Percentiles rank a stretch among this genome's conserved stretches.
Conservation (phyloP, 164 flowering plant genomes). For the Vitis labrusca region DNA sequence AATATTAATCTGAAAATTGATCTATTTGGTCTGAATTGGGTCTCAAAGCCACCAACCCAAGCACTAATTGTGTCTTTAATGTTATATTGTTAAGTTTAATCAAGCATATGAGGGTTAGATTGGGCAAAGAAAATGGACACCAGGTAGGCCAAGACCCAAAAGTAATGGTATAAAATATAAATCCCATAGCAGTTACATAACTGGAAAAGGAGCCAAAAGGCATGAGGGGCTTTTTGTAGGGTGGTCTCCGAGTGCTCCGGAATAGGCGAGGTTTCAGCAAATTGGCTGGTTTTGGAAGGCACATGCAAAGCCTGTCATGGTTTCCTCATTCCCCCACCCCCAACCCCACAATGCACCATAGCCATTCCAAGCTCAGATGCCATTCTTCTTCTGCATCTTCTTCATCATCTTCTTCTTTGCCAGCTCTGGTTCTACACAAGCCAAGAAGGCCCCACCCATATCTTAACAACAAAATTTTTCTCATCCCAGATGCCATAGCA, state of each 20-base stretch:
- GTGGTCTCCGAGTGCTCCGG: slow-evolving; percentile 8
- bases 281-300: slow-evolving; percentile 20
- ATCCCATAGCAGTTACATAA: too few species aligned
- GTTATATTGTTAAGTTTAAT: too few species aligned
- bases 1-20: too few species aligned
- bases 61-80: too few species aligned
- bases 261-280: slow-evolving; percentile 21
- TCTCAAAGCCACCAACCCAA: too few species aligned
- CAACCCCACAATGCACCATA: neutral
- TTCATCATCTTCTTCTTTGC: neutral
- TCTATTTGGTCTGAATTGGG: too few species aligned
- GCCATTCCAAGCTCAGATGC: neutral
- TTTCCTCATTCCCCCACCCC: neutral
- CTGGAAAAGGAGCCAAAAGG: too few species aligned
- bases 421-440: neutral
- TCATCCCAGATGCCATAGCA: slow-evolving; percentile 18
- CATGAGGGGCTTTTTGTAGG: too few species aligned
- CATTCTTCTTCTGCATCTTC: slow-evolving; percentile 9
- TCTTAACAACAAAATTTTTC: neutral
- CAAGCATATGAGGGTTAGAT: too few species aligned
- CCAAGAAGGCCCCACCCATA: slow-evolving; percentile 9
- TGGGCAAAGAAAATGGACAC: too few species aligned
- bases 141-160: too few species aligned
- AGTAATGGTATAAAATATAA: too few species aligned
- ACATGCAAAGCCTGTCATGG: neutral